Evolutionary conservation across 257 asterid genomes (phyloP), one percentile per base, ranked within the genome.

Genomic region (Solanum paucissectum): DNA sequence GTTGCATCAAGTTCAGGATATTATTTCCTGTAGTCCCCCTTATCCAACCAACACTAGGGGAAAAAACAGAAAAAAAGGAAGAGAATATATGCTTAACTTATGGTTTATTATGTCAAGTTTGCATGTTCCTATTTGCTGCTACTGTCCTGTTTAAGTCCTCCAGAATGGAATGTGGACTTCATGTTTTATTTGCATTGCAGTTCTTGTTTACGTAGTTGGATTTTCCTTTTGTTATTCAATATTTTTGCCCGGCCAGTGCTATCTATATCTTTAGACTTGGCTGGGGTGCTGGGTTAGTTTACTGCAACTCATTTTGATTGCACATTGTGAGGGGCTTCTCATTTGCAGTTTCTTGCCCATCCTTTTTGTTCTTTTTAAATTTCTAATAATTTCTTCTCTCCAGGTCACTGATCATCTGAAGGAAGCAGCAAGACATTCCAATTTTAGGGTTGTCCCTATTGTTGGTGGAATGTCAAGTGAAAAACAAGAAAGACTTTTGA

Each of bases 391-490:
- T 27, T 7, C 86, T 69, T 55, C 81, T 36, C 85, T 92, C 81
- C 91, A 96, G 98, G 98, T 96, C 90, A 92, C 97, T 10, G 98
- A 96, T 93, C 99, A 96, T 94, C 92, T 96, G 85, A 95, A 93
- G 93, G 91, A 87, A 89, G 98, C 92, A 82, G 91, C 98, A 33
- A 86, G 87, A 82, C 94, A 93, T 86, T 94, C 94, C 82, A 88
- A 91, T 83, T 69, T 94, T 72, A 92, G 92, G 86, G 98, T 95
- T 91, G 98, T 96, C 68, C 94, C 98, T 18, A 93, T 96, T 93
- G 96, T 96, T 88, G 99, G 99, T 90, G 99, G 98, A 72, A 95
- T 96, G 97, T 94, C 99, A 87, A 87, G 92, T 58, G 95, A 96
- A 89, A 96, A 96, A 92, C 99, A 96, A 89, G 99, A 96, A 92